Evolutionary conservation across 139 green algal species (phyloP).

Genomic region (Penium margaritaceum): DNA sequence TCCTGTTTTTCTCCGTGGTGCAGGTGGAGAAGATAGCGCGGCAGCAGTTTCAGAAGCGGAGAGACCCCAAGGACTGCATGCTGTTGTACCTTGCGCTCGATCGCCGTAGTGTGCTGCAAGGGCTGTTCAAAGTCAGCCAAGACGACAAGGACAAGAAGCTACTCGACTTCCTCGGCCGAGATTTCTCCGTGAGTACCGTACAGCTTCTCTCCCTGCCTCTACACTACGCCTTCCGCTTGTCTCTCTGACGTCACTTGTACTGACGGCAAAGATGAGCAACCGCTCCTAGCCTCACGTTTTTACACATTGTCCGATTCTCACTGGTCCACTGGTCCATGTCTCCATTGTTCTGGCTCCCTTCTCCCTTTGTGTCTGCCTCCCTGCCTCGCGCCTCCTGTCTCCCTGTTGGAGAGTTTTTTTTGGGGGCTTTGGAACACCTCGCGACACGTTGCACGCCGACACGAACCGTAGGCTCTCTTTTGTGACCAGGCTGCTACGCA

Average conservation of each 20-base stretch:
- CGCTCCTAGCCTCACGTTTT: no score
- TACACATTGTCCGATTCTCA: no score
- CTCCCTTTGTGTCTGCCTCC: background rate
- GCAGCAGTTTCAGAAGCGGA: slow-evolving; percentile 58
- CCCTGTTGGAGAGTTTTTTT: no score
- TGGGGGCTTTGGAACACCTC: no score
- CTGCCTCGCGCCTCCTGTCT: no score
- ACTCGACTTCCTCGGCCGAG: slow-evolving; percentile 70
- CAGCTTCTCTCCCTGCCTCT: background rate
- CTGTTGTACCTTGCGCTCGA: slow-evolving; percentile 74
- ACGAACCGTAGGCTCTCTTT: no score
- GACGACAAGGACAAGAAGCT: slow-evolving; percentile 55
- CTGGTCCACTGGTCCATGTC: background rate
- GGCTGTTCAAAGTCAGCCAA: slow-evolving; percentile 43
- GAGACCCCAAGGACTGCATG: slow-evolving; percentile 69
- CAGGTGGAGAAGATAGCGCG: slow-evolving; percentile 67
- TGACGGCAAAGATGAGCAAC: no score
- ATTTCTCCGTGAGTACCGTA: slow-evolving; percentile 58
- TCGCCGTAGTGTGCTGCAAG: slow-evolving; percentile 46
- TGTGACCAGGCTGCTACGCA: no score
- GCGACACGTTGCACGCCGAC: no score
- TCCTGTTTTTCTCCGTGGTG: background rate
- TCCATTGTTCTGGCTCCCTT: background rate
- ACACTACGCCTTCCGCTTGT: background rate
- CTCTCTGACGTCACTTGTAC: no score